Conservation (phyloP, 2,329 filamentous ascomycete genomes). For the Phialophora verrucosa region DNA sequence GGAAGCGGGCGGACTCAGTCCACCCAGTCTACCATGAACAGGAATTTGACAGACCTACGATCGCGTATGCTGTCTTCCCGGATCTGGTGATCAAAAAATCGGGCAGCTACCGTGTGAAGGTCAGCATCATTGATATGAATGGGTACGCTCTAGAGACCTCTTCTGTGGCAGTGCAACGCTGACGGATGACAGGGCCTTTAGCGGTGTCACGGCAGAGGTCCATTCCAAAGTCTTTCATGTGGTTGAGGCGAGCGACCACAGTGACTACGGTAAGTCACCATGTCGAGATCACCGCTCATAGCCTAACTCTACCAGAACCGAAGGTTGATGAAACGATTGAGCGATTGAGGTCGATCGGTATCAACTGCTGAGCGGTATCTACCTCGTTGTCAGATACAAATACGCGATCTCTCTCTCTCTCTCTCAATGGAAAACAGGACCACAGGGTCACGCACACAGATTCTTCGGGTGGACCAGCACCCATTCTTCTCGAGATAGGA, state of each 20-base stretch:
- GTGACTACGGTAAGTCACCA: constrained; percentile 19
- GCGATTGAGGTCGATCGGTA: constrained; percentile 28
- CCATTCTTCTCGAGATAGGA: background rate
- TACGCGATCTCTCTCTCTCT: background rate
- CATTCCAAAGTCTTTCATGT: constrained; percentile 35
- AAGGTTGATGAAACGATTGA: constrained; percentile 20
- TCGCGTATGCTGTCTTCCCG: constrained; percentile 38
- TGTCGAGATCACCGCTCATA: background rate
- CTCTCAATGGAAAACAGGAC: background rate
- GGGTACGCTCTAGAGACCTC: constrained; percentile 22
- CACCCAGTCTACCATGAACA: constrained; percentile 30
- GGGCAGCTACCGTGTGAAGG: constrained; percentile 36
- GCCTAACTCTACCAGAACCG: constrained; percentile 11
- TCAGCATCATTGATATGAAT: constrained; percentile 39
- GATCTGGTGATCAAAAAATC: constrained; percentile 34
- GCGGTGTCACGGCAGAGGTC: constrained; percentile 27
- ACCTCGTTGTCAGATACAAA: background rate
- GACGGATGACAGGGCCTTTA: constrained; percentile 11
- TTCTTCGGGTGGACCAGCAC: background rate
- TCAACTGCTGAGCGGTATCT: constrained; percentile 26
- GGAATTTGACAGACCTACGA: constrained; percentile 22
- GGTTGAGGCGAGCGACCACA: constrained; percentile 31
- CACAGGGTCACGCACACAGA: background rate
- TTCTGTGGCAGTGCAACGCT: background rate
- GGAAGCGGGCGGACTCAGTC: constrained; percentile 37